These are phyloP conservation scores for Corymbia citriodora DNA, from an alignment of 441 rosid genomes.

Conservation along the genomic window DNA sequence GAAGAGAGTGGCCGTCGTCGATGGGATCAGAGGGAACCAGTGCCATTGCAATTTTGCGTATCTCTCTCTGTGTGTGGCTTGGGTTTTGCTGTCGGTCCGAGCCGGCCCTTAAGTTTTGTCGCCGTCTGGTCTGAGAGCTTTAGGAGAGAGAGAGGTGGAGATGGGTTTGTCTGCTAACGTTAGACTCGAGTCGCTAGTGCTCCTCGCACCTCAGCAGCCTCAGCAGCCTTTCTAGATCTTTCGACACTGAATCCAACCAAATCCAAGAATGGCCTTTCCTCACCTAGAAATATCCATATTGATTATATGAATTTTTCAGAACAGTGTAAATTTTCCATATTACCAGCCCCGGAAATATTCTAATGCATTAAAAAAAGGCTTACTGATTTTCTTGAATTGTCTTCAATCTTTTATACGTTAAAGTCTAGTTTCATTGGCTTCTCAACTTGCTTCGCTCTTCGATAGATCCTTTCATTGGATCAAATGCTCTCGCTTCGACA, in stretches of 20 bases:
- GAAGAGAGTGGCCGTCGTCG: constrained; percentile 30
- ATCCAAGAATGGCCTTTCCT: background rate
- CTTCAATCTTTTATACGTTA: fast-evolving
- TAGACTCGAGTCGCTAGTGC: too few species aligned
- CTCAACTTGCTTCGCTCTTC: fast-evolving
- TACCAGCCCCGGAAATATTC: fast-evolving
- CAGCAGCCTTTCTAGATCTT: background rate
- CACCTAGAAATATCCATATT: too few species aligned
- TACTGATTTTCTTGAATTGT: background rate
- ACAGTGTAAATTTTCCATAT: background rate
- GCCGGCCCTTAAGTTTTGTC: background rate
- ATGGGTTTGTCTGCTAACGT: background rate
- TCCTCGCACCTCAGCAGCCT: background rate
- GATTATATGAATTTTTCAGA: too few species aligned
- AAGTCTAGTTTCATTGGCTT: too few species aligned
- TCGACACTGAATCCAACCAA: background rate
- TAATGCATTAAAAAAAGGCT: background rate
- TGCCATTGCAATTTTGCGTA: constrained; percentile 27
- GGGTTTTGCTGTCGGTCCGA: background rate
- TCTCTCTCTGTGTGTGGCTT: background rate
- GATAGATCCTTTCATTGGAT: fast-evolving
- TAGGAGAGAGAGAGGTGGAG: background rate
- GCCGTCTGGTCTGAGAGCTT: background rate
- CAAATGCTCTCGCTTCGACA: fast-evolving
- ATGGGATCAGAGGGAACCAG: constrained; percentile 24